Evolutionary conservation across 768 basidiomycete genomes (phyloP), one percentile per base, ranked within the genome.

Genomic region (Mycena kentingensis): DNA sequence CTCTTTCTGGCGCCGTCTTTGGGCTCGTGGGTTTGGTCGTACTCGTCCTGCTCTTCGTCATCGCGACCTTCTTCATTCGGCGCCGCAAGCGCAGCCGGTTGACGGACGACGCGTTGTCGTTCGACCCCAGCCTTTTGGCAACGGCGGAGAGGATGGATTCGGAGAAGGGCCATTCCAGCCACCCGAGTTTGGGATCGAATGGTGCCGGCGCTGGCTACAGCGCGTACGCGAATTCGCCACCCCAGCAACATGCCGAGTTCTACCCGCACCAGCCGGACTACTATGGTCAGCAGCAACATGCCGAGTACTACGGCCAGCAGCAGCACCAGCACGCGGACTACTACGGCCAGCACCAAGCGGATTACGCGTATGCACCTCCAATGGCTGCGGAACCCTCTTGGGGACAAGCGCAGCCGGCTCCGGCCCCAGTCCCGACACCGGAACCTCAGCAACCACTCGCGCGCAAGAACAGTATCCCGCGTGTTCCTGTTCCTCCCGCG

Each of bases 1-100:
- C 78, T n/a, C 71, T 84, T n/a, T 77, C 80, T 35, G 81, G 81
- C 6, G 67, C 79, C 8, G 76, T 88, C 15, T 85, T 89, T 52
- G 68, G 75, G 26, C 45, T 83, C 18, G 72, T 74, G 34, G 84
- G 80, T 13, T 45, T 85, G 32, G 57, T 77, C 26, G 77, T 60
- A 2, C 73, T 85, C 37, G 55, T 78, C 39, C 38, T 82, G 48
- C 35, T 86, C 49, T 63, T 83, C 50, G 48, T 72, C 27, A 18
- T 76, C 19, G 64, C 70, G 12, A 81, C 80, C 0, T 77, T 76
- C 61, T 65, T 70, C 12, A 42, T 87, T 38, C 80, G 87, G 42
- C 74, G 77, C 48, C 76, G 75, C 41, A 71, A 72, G 18, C 74
- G 74, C 52, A 69, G 72, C 38, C 70, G 67, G 50, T 70, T 72